Evolutionary conservation across 768 basidiomycete genomes (phyloP).

Genomic region (Clavulina sp.): DNA sequence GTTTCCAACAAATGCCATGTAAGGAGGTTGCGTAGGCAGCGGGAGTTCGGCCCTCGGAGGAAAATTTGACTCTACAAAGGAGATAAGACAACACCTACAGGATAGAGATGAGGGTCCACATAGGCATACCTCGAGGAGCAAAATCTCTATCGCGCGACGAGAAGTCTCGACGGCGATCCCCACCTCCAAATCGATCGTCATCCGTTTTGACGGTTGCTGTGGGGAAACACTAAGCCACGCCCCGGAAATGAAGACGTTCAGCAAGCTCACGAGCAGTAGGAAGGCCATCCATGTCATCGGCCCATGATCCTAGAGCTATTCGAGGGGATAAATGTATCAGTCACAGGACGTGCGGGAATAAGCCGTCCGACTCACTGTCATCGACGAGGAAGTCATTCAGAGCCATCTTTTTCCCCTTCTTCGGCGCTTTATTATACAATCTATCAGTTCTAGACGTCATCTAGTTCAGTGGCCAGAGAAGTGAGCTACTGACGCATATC

Average conservation of each 20-base stretch:
- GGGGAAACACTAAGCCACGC: background rate
- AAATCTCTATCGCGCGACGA: conserved; percentile 46
- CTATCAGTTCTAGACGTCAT: too few species aligned
- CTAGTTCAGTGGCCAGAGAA: too few species aligned
- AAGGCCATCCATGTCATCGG: conserved; percentile 90
- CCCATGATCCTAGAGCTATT: conserved; percentile 84
- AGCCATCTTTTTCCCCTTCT: conserved; percentile 83
- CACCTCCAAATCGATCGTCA: conserved; percentile 32
- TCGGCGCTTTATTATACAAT: conserved; percentile 75
- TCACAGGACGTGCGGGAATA: conserved; percentile 7
- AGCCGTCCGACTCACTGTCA: conserved; percentile 41
- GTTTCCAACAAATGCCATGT: conserved; percentile 94
- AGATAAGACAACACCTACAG: background rate
- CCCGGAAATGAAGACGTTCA: background rate
- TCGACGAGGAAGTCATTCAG: conserved; percentile 87
- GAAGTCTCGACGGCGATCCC: conserved; percentile 16
- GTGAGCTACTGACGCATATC: too few species aligned
- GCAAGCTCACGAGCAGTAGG: conserved; percentile 75
- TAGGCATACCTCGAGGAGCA: conserved; percentile 38
- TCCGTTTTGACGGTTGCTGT: conserved; percentile 54
- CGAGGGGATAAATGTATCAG: background rate
- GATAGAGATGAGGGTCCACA: background rate
- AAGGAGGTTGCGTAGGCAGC: conserved; percentile 88
- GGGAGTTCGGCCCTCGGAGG: conserved; percentile 79
- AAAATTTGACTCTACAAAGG: conserved; percentile 5